Conservation (phyloP, 2,329 filamentous ascomycete genomes). For the Pestalotiopsis sp. region DNA sequence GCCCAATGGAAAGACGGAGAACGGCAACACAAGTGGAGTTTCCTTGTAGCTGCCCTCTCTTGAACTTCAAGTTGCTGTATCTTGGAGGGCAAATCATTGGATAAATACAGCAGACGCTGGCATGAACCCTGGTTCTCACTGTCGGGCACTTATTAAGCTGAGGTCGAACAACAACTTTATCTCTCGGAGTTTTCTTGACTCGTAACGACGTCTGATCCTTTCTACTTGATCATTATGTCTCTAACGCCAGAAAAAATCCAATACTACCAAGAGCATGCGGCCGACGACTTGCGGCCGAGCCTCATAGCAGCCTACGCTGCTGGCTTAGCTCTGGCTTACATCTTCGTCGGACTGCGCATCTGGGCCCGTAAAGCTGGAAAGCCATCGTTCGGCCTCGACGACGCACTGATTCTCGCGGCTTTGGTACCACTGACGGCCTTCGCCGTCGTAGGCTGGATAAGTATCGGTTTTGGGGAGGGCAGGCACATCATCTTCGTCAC, state of each 20-base stretch:
- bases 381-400: not conserved
- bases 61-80: no score
- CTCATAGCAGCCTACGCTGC: not conserved
- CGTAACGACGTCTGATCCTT: not conserved
- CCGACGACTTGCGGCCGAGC: not conserved
- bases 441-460: not conserved
- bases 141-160: not conserved
- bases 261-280: not conserved
- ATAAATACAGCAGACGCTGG: not conserved
- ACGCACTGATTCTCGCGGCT: not conserved
- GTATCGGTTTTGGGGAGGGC: not conserved
- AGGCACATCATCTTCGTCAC: not conserved
- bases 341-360: not conserved
- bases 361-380: not conserved
- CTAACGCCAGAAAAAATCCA: not conserved
- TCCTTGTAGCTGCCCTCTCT: no score
- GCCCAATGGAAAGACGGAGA: no score
- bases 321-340: not conserved
- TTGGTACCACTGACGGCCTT: not conserved
- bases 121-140: not conserved
- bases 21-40: no score
- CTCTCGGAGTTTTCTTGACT: not conserved
- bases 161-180: not conserved
- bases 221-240: not conserved
- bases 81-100: not conserved